Evolutionary conservation across 2,329 filamentous ascomycete species (phyloP), one percentile per base, ranked within the genome.

Genomic region (Mycosphaerella sp.): DNA sequence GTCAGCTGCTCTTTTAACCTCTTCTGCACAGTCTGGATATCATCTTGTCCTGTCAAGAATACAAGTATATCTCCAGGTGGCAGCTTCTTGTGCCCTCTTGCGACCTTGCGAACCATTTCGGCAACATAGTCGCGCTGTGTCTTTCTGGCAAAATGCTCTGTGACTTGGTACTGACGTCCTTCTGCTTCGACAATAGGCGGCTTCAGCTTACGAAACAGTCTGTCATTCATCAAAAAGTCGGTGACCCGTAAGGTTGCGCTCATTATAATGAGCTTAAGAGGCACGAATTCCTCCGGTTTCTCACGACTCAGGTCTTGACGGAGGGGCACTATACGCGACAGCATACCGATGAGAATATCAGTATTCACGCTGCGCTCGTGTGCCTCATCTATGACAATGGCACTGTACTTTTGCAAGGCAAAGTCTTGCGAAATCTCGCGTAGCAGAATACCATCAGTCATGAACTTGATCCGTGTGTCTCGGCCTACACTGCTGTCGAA

Each of bases 341-440:
- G 82, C 83, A 98, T 95, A 48, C 93, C 93, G 61, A 98, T 91
- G n/a, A 98, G 74, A 40, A 98, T 95, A 69, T 98, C 95, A 0
- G 95, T 98, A 67, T 98, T 97, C 64, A 96, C 88, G 65, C 90
- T 97, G 64, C 95, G 83, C 70, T 98, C 93, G 74, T 98, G 93
- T 1, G 93, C 93, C 72, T 98, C 93, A 65, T 98, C 93, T 57
- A 98, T 92, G 46, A 98, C 82, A 49, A 98, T 87, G 11, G 87
- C 87, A 0, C 92, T 96, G 70, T 98, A 98, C 64, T 95, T 95
- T 47, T 80, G 82, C 43, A 98, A 74, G 0, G 89, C 80, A 66
- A 97, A 89, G 67, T 98, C 93, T 60, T 93, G 85, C 0, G 88
- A 85, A 51, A 96, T 86, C 71, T 98, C 93, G 53, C 93, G 85